These are phyloP conservation scores for Eremomyces bilateralis DNA, from an alignment of 495 filamentous ascomycete genomes.

Conservation along the genomic window DNA sequence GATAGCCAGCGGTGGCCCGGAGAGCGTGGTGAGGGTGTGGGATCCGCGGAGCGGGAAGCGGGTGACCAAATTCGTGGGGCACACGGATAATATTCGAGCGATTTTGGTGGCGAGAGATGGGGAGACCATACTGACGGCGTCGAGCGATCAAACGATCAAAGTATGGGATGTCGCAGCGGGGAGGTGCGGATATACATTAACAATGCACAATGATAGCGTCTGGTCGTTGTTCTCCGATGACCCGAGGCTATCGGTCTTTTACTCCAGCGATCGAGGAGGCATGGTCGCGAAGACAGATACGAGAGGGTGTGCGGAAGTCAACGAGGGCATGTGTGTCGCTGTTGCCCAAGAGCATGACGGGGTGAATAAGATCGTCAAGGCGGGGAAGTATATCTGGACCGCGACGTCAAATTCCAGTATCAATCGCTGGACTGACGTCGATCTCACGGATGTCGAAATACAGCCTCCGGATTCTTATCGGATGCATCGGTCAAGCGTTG, in stretches of 20 bases:
- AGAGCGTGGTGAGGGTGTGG: conserved; percentile 85
- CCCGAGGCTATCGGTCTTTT: conserved; percentile 68
- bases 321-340: conserved; percentile 75
- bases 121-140: conserved; percentile 82
- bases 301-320: conserved; percentile 51
- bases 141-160: conserved; percentile 91
- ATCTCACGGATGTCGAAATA: conserved; percentile 41
- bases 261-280: conserved; percentile 80
- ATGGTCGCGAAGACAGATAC: conserved; percentile 88
- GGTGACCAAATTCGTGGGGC: conserved; percentile 93
- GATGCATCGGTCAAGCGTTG: conserved; percentile 15
- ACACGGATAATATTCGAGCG: conserved; percentile 84
- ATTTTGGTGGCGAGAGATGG: conserved; percentile 75
- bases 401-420: conserved; percentile 87
- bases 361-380: conserved; percentile 63
- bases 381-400: conserved; percentile 74
- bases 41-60: conserved; percentile 74
- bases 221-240: conserved; percentile 89
- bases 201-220: conserved; percentile 96
- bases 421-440: conserved; percentile 79
- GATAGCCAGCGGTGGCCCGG: conserved; percentile 80
- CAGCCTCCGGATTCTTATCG: conserved; percentile 21
- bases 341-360: conserved; percentile 79
- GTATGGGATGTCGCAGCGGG: conserved; percentile 91
- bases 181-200: conserved; percentile 89